Conservation (phyloP, 805 yeast species). For the Clavispora santaluciae region DNA sequence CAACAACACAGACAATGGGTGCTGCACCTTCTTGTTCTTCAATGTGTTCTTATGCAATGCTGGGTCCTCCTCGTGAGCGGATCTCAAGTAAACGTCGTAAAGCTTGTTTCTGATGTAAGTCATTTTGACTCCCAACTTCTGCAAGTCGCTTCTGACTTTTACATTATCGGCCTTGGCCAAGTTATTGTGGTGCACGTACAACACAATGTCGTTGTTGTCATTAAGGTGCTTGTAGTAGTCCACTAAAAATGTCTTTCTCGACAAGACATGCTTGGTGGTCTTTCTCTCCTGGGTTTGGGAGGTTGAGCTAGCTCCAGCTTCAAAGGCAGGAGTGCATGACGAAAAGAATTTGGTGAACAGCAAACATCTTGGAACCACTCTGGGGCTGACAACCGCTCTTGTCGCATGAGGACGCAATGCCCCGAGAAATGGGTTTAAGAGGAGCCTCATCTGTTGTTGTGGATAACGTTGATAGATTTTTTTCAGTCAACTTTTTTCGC, state of each 20-base stretch:
- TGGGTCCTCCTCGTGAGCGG: slow-evolving; percentile 68
- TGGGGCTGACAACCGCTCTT: neutral
- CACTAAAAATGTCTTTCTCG: slow-evolving; percentile 82
- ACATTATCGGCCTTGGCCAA: slow-evolving; percentile 65
- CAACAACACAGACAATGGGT: slow-evolving; percentile 68
- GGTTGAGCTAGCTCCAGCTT: neutral
- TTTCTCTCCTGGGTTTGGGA: slow-evolving; percentile 20
- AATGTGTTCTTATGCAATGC: slow-evolving; percentile 51
- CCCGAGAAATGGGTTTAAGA: neutral
- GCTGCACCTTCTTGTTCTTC: slow-evolving; percentile 42
- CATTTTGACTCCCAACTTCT: slow-evolving; percentile 62
- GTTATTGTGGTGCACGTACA: slow-evolving; percentile 84
- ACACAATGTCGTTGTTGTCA: slow-evolving; percentile 61
- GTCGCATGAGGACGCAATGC: neutral
- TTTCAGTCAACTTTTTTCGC: neutral
- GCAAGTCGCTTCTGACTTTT: slow-evolving; percentile 55
- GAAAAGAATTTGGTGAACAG: neutral
- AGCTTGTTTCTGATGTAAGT: slow-evolving; percentile 64
- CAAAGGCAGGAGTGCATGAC: neutral
- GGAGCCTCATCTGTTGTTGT: neutral
- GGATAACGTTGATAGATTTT: neutral
- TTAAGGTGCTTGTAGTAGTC: slow-evolving; percentile 74
- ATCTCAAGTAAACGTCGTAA: slow-evolving; percentile 72
- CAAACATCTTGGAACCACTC: neutral
- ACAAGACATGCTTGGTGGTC: slow-evolving; percentile 58